These are phyloP conservation scores for Sugiyamaella castrensis DNA, from an alignment of 1,139 yeast genomes.

Conservation along the genomic window DNA sequence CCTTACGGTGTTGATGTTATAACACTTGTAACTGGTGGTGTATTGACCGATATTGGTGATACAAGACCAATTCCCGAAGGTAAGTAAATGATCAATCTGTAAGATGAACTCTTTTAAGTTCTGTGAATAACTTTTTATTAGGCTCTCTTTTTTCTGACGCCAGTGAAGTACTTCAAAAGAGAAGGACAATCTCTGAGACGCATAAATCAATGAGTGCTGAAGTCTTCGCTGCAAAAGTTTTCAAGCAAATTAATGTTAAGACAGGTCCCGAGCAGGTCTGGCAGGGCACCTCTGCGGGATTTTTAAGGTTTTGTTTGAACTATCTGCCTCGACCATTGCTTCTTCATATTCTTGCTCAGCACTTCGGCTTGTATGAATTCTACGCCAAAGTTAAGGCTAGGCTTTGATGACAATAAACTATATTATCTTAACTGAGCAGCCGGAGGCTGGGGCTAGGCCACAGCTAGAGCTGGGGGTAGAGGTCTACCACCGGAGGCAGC, in stretches of 20 bases:
- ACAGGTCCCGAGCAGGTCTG: slow-evolving; percentile 49
- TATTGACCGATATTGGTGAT: slow-evolving; percentile 59
- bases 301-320: slow-evolving; percentile 38
- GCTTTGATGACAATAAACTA: not conserved
- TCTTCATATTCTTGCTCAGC: slow-evolving; percentile 45
- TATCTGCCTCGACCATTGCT: slow-evolving; percentile 51
- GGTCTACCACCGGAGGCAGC: no score
- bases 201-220: slow-evolving; percentile 60
- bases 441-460: not conserved
- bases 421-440: not conserved
- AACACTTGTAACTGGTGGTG: slow-evolving; percentile 69
- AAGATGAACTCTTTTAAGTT: no score
- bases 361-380: slow-evolving; percentile 45
- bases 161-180: slow-evolving; percentile 47
- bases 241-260: slow-evolving; percentile 43
- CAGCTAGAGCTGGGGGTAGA: no score
- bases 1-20: slow-evolving; percentile 73
- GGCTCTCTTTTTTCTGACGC: slow-evolving; percentile 50
- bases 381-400: slow-evolving; percentile 15
- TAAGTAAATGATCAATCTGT: no score
- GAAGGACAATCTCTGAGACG: slow-evolving; percentile 60
- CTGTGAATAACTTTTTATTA: not conserved
- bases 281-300: slow-evolving; percentile 51
- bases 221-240: slow-evolving; percentile 54
- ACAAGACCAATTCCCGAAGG: slow-evolving; percentile 52